Evolutionary conservation across 805 yeast species (phyloP).

Genomic region (Kuraishia borneana): DNA sequence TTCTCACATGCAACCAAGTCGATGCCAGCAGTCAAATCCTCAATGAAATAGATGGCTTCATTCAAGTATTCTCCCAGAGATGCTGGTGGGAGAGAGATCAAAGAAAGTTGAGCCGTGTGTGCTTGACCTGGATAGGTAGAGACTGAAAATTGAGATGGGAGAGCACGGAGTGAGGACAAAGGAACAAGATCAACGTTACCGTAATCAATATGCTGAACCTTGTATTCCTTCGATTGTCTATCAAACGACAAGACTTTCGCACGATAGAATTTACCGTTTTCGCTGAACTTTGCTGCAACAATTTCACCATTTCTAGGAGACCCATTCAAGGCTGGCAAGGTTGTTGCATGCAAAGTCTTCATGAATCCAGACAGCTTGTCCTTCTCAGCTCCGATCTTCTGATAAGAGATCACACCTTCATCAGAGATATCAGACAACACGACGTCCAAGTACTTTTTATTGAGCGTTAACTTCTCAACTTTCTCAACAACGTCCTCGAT

Average conservation of each 20-base stretch:
- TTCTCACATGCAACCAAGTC: conserved; percentile 44
- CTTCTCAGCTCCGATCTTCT: conserved; percentile 25
- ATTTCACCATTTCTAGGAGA: conserved; percentile 40
- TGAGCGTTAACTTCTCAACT: conserved; percentile 13
- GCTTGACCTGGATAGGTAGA: conserved; percentile 39
- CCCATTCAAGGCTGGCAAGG: conserved; percentile 21
- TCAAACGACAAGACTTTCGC: conserved; percentile 40
- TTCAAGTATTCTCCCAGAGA: conserved; percentile 41
- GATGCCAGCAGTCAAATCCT: conserved; percentile 38
- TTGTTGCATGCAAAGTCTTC: conserved; percentile 31
- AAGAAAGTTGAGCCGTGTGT: conserved; percentile 39
- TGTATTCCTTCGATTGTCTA: conserved; percentile 27
- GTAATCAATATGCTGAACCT: conserved; percentile 50
- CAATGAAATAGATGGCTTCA: conserved; percentile 43
- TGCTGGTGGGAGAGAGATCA: conserved; percentile 46
- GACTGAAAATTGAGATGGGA: conserved; percentile 38
- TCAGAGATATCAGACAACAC: conserved; percentile 38
- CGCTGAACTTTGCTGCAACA: conserved; percentile 42
- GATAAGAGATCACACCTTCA: conserved; percentile 34
- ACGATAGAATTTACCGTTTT: conserved; percentile 46
- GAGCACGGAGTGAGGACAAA: conserved; percentile 30
- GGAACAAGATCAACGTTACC: conserved; percentile 42
- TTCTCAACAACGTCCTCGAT: conserved; percentile 8
- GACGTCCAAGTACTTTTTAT: conserved; percentile 33
- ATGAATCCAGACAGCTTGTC: conserved; percentile 31